phyloP scores from a whole-genome alignment of 1,139 yeast genomes.

The Sugiyamaella paludigena region DNA sequence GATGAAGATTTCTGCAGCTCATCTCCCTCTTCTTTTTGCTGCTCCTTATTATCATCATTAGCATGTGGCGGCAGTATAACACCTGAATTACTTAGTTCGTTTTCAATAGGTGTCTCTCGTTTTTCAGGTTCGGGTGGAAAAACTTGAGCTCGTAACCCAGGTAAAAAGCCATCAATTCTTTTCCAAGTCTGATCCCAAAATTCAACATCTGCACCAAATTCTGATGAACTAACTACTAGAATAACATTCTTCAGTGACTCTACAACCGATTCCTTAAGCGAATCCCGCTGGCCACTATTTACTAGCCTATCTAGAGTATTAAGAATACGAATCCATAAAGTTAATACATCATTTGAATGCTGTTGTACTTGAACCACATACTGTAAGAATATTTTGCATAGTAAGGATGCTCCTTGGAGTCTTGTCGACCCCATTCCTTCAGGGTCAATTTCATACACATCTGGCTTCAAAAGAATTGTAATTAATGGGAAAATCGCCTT shows the following conservation, averaged over 20 bases:
- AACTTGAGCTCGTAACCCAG: slow-evolving; percentile 43
- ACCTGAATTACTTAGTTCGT: too few relatives aligned
- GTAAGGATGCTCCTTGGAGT: slow-evolving; percentile 60
- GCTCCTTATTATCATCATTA: too few relatives aligned
- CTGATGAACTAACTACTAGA: slow-evolving; percentile 42
- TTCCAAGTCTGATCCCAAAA: slow-evolving; percentile 47
- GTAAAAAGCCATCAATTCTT: slow-evolving; percentile 46
- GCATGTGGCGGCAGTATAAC: too few relatives aligned
- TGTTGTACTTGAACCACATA: slow-evolving; percentile 41
- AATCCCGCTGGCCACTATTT: slow-evolving; percentile 41
- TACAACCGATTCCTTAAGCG: slow-evolving; percentile 54
- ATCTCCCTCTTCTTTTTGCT: too few relatives aligned
- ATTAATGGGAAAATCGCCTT: slow-evolving; percentile 74
- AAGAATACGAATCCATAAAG: slow-evolving; percentile 47
- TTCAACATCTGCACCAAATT: slow-evolving; percentile 44
- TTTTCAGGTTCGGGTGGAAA: too few relatives aligned
- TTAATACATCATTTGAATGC: slow-evolving; percentile 35
- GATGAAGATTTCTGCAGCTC: too few relatives aligned
- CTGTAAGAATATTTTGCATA: slow-evolving; percentile 71
- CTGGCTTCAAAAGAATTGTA: slow-evolving; percentile 62
- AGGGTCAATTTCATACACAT: slow-evolving; percentile 63
- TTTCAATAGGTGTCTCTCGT: too few relatives aligned
- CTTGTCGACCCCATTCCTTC: slow-evolving; percentile 65
- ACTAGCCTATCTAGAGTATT: slow-evolving; percentile 49
- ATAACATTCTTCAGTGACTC: slow-evolving; percentile 64